Evolutionary conservation across 2,329 filamentous ascomycete genomes (phyloP), one percentile per base, ranked within the genome.

Genomic region (Epichloe coenophiala): DNA sequence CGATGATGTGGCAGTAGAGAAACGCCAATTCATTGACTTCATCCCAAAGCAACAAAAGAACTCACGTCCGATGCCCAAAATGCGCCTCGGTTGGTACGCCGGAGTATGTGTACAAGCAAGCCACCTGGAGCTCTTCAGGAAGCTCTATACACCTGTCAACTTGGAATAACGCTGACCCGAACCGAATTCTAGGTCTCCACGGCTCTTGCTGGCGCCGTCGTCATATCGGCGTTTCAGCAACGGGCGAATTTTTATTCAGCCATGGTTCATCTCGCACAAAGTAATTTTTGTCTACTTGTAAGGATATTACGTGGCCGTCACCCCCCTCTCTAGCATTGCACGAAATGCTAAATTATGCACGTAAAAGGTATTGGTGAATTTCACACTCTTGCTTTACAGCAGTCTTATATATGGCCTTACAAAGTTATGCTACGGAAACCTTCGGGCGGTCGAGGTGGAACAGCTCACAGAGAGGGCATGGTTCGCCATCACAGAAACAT

Each of bases 191-290:
- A 89, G 86, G 77, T 81, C 68, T 96, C 91, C 50, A 83, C 86
- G 66, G 83, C 83, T 69, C 82, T 95, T 64, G 91, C 91, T 60
- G 84, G 81, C 57, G 80, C 82, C 60, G 89, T 95, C 53, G 77
- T 96, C 54, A 70, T 95, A 52, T 93, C 90, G 64, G 91, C 93
- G 55, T 91, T 97, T 69, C 86, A 93, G 63, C 88, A 97, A 71
- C 82, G 93, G 57, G 84, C 93, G 56, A 98, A 98, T 70, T 98
- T 97, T 75, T 98, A 98, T 72, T 94, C 91, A 50, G 90, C 93
- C 58, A 93, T 89, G 71, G 93, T 98, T 46, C 95, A 97, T 69
- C 81, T 98, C 47, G 88, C 90, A 40, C 91, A 97, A 69, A 96
- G 89, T 68, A 97, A 93, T 71, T 84, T 94, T 60, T 97, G 91